Percentiles rank a stretch among this genome's conserved stretches.
These are phyloP conservation scores for Trametes cubensis DNA, from an alignment of 768 basidiomycete genomes.

Conservation along the genomic window DNA sequence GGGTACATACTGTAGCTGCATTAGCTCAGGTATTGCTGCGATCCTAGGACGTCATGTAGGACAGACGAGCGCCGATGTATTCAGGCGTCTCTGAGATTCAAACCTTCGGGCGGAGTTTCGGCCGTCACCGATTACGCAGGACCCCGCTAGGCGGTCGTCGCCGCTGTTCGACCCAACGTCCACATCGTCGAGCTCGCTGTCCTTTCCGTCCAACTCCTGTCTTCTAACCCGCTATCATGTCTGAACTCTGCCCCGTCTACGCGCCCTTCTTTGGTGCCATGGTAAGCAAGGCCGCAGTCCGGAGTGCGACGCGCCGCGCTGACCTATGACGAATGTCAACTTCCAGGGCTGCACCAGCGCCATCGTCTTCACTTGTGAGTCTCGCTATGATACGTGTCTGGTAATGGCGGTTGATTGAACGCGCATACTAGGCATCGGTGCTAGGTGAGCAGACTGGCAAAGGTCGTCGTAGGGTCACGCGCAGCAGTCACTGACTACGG, in stretches of 20 bases:
- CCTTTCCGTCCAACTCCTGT: slow-evolving; percentile 23
- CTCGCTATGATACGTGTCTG: not conserved
- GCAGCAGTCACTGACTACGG: slow-evolving; percentile 13
- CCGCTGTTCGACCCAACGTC: slow-evolving; percentile 25
- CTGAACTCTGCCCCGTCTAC: slow-evolving; percentile 90
- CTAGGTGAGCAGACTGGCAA: slow-evolving; percentile 56
- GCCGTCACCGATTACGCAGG: slow-evolving; percentile 14
- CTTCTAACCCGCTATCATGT: slow-evolving; percentile 45
- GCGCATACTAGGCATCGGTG: slow-evolving; percentile 67
- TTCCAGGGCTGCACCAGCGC: slow-evolving; percentile 90
- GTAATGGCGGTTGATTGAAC: not conserved
- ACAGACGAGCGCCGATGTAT: not conserved
- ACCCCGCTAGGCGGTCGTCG: slow-evolving; percentile 17
- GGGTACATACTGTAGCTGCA: no score
- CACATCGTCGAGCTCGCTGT: slow-evolving; percentile 20
- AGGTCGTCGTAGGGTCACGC: not conserved
- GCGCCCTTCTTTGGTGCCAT: slow-evolving; percentile 98
- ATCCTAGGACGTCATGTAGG: not conserved
- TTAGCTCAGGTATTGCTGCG: no score
- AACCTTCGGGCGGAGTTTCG: slow-evolving; percentile 11
- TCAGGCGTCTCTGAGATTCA: slow-evolving; percentile 16
- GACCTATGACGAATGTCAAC: slow-evolving; percentile 20
- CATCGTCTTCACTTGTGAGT: slow-evolving; percentile 96
- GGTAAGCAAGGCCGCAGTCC: slow-evolving; percentile 50
- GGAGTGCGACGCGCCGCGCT: not conserved